Conservation (phyloP, 2,329 filamentous ascomycete species). For the Colletotrichum tofieldiae region DNA sequence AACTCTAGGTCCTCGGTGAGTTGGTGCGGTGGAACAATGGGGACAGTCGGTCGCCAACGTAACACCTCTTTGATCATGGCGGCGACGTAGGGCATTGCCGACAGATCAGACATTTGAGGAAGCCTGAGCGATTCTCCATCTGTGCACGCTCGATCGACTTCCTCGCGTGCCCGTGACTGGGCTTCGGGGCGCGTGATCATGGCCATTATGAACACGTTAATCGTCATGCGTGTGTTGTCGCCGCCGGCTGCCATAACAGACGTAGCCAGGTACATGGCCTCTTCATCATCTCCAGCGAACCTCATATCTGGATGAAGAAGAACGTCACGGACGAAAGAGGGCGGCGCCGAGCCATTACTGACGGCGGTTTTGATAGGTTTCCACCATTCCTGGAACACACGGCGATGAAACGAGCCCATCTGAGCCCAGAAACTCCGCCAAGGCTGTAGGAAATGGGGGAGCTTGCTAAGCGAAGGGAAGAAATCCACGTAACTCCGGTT, state of each 20-base stretch:
- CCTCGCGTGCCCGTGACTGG: slow-evolving; percentile 55
- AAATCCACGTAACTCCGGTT: slow-evolving; percentile 55
- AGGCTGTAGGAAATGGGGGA: slow-evolving; percentile 52
- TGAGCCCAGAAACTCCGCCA: slow-evolving; percentile 53
- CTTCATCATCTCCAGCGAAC: slow-evolving; percentile 52
- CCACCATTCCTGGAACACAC: slow-evolving; percentile 55
- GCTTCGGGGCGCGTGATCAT: slow-evolving; percentile 52
- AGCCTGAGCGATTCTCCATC: slow-evolving; percentile 41
- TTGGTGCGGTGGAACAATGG: slow-evolving; percentile 48
- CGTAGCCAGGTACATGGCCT: slow-evolving; percentile 57
- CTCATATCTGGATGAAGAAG: slow-evolving; percentile 47
- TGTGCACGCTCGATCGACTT: slow-evolving; percentile 61
- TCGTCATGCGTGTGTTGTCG: slow-evolving; percentile 58
- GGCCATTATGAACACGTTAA: slow-evolving; percentile 52
- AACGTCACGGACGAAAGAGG: slow-evolving; percentile 54
- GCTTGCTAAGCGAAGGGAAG: slow-evolving; percentile 52
- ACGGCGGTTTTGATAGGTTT: slow-evolving; percentile 47
- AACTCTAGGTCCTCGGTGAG: slow-evolving; percentile 52
- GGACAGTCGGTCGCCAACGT: slow-evolving; percentile 61
- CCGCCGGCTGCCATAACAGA: slow-evolving; percentile 59
- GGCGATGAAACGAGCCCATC: slow-evolving; percentile 52
- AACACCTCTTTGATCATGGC: slow-evolving; percentile 63
- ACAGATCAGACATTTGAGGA: slow-evolving; percentile 55
- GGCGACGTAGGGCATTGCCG: slow-evolving; percentile 57
- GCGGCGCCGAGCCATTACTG: slow-evolving; percentile 49